These are phyloP conservation scores for Ormosia emarginata DNA, from an alignment of 306 rosid genomes.

Conservation along the genomic window DNA sequence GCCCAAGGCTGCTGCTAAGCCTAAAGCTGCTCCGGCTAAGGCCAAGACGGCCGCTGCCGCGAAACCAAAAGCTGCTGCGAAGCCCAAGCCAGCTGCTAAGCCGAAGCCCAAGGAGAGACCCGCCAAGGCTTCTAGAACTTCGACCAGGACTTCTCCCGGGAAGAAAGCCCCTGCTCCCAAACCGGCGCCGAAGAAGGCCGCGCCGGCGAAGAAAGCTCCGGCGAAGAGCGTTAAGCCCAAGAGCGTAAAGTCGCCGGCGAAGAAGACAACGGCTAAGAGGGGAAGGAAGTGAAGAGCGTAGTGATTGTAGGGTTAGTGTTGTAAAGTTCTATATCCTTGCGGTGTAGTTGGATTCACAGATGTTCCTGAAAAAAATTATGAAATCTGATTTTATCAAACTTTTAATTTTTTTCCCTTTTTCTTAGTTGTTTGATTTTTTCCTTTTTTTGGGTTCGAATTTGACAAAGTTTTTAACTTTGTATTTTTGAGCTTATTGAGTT, in stretches of 20 bases:
- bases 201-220: conserved; percentile 40
- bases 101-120: conserved; percentile 53
- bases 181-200: conserved; percentile 39
- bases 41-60: neutral
- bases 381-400: conserved; percentile 25
- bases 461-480: conserved; percentile 15
- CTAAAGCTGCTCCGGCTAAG: neutral
- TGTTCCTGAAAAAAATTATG: neutral
- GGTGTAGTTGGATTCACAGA: conserved; percentile 29
- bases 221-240: conserved; percentile 29
- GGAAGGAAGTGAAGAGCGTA: conserved; percentile 37
- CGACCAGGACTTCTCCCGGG: conserved; percentile 65
- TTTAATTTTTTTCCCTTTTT: neutral
- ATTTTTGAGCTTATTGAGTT: conserved; percentile 5
- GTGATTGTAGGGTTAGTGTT: conserved; percentile 54
- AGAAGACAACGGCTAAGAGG: conserved; percentile 39
- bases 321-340: conserved; percentile 50
- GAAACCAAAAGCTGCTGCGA: neutral
- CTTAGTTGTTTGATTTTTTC: neutral
- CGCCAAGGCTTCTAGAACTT: conserved; percentile 60
- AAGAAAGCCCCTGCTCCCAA: conserved; percentile 48
- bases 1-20: neutral
- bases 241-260: conserved; percentile 57
- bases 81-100: conserved; percentile 32
- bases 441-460: neutral